Base-by-base conservation (phyloP, 2,329 filamentous ascomycete species). In the Daldinia sp. region DNA sequence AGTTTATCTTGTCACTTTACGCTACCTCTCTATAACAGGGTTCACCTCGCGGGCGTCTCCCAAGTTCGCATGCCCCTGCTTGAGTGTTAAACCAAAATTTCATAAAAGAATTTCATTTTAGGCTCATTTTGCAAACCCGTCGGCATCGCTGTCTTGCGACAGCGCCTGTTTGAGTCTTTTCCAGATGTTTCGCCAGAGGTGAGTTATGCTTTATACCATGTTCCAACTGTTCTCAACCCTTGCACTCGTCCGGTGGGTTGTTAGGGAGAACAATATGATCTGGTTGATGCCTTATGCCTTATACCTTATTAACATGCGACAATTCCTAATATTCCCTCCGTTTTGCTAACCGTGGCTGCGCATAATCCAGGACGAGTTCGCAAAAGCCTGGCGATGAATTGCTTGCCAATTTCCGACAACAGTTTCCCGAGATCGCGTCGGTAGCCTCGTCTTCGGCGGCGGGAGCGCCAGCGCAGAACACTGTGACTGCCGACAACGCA, bases 321-420 rank as follows among this genome's bases (percentile, higher is more conserved):
- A 60, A 63, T 39, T 44, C 61, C 56, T 56, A 60, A 18, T 62
- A 50, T 30, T 60, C 41, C 48, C 50, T 39, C 44, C 58, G 42
- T 44, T 56, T 64, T 60, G 58, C 73, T 74, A 55, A 76, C 69
- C 15, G 23, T 56, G 56, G 15, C 20, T 53, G 30, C 63, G 63
- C 64, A 62, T 62, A 55, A 59, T 72, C 55, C 73, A 93, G 91
- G 82, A 92, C 88, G 77, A 93, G 88, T 80, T 90, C 92, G 63
- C 92, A 94, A 81, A 97, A 97, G 84, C 94, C 94, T 63, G 90
- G 89, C 79, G 92, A 94, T 78, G 93, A 94, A 76, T 87, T 97
- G 77, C 90, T 96, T 79, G 90, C 90, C 81, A 90, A 89, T 79
- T 97, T 97, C 82, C 92, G 92, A 79, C 89, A 93, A 76, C 90